Evolutionary conservation across 129 eudicot species (phyloP).

Genomic region (Lactuca sativa): DNA sequence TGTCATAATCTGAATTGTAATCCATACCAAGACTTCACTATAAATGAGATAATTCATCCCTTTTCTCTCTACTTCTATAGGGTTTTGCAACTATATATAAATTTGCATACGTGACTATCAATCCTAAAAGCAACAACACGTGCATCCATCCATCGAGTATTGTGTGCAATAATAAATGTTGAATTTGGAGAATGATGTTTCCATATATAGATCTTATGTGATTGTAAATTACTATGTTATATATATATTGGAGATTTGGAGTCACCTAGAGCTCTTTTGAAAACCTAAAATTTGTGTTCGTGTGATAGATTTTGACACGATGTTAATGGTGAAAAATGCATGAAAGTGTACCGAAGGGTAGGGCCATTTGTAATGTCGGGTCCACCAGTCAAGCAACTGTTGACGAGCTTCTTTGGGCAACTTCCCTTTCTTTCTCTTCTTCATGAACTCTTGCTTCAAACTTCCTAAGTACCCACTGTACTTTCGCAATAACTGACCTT

Average conservation of each 20-base stretch:
- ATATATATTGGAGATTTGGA: no score
- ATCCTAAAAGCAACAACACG: neutral
- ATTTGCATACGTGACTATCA: neutral
- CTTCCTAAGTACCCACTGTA: conserved; percentile 90
- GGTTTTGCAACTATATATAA: neutral
- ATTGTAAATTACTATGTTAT: no score
- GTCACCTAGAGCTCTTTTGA: no score
- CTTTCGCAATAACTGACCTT: conserved; percentile 92
- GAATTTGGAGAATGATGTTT: neutral
- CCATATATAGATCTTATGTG: neutral
- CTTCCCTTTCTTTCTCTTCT: conserved; percentile 94
- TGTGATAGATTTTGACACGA: neutral
- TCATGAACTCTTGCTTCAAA: conserved; percentile 95
- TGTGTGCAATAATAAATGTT: neutral
- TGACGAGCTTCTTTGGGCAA: conserved; percentile 97
- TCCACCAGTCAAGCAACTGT: conserved; percentile 97
- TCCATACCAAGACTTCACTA: neutral
- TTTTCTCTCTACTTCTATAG: neutral
- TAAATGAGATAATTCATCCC: neutral
- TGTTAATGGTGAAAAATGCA: neutral
- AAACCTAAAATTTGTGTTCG: neutral
- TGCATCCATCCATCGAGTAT: no score
- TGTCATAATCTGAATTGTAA: no score
- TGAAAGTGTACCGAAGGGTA: conserved; percentile 67
- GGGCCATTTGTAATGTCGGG: conserved; percentile 97